Conservation (phyloP, 225 moss, liverwort and hornwort species). For the Bryum argenteum region DNA sequence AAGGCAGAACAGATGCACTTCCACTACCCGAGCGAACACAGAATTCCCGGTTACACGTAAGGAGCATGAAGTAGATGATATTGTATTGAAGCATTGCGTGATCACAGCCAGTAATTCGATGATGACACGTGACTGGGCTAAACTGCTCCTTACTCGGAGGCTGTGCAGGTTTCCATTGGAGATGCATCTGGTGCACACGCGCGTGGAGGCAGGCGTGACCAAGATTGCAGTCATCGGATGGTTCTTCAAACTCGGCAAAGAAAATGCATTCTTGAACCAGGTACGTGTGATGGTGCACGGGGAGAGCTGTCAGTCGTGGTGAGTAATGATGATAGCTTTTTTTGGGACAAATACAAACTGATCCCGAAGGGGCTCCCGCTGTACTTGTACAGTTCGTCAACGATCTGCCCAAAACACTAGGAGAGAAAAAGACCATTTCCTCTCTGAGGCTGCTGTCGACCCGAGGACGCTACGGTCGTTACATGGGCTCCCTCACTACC, state of each 20-base stretch:
- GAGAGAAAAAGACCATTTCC: background rate
- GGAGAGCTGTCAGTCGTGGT: no score
- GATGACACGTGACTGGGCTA: no score
- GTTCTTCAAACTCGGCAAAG: slow-evolving; percentile 36
- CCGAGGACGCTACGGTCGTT: slow-evolving; percentile 45
- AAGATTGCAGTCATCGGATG: slow-evolving; percentile 61
- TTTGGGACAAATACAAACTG: no score
- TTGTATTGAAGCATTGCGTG: background rate
- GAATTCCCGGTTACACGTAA: no score
- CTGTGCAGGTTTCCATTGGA: slow-evolving; percentile 51
- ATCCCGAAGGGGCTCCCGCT: background rate
- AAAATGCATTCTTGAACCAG: slow-evolving; percentile 30
- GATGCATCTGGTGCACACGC: no score
- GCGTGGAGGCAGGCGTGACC: slow-evolving; percentile 21
- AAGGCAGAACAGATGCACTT: slow-evolving; percentile 52
- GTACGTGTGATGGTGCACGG: no score
- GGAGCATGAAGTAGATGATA: no score
- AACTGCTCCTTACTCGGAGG: background rate
- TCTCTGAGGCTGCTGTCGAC: slow-evolving; percentile 15
- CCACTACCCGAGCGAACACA: no score
- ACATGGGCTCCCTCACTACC: slow-evolving; percentile 68
- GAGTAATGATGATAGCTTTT: no score
- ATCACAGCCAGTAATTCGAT: no score
- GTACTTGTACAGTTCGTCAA: slow-evolving; percentile 31
- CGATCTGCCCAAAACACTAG: slow-evolving; percentile 1